phyloP scores from a whole-genome alignment of 306 rosid species.

The Cucurbita pepo region DNA sequence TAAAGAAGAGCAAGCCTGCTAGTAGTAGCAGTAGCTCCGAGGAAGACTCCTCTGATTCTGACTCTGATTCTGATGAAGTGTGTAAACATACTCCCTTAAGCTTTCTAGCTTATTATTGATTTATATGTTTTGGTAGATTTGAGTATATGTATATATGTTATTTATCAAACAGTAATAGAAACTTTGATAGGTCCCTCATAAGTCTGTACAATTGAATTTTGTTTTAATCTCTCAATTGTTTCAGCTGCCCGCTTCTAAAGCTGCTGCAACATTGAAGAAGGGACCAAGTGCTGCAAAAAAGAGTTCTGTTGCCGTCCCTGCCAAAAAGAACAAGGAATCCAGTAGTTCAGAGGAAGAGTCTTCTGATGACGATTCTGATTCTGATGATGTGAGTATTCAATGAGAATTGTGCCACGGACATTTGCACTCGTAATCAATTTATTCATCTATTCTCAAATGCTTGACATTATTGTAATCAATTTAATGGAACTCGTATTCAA shows the following conservation, averaged over 20 bases:
- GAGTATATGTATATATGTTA: neutral
- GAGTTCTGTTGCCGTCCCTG: neutral
- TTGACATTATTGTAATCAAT: neutral
- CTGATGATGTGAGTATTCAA: constrained; percentile 25
- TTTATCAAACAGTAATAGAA: no score
- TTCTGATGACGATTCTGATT: constrained; percentile 26
- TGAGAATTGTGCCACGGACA: neutral
- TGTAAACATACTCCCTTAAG: neutral
- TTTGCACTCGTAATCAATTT: neutral
- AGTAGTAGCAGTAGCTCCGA: constrained; percentile 2
- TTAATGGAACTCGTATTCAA: neutral
- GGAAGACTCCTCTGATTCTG: neutral
- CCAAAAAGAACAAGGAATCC: constrained; percentile 12
- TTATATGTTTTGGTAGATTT: neutral
- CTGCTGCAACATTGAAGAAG: constrained; percentile 12
- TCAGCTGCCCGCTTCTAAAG: constrained; percentile 28
- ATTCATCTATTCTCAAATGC: neutral
- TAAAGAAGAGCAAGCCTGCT: constrained; percentile 15
- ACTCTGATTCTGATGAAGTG: constrained; percentile 3
- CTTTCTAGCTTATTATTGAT: neutral
- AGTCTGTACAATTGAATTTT: neutral
- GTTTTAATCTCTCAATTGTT: neutral
- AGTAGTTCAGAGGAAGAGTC: constrained; percentile 14
- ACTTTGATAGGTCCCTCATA: neutral
- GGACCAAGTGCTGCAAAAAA: constrained; percentile 19